phyloP scores from a whole-genome alignment of 768 basidiomycete species.

The Auricularia heimuer region DNA sequence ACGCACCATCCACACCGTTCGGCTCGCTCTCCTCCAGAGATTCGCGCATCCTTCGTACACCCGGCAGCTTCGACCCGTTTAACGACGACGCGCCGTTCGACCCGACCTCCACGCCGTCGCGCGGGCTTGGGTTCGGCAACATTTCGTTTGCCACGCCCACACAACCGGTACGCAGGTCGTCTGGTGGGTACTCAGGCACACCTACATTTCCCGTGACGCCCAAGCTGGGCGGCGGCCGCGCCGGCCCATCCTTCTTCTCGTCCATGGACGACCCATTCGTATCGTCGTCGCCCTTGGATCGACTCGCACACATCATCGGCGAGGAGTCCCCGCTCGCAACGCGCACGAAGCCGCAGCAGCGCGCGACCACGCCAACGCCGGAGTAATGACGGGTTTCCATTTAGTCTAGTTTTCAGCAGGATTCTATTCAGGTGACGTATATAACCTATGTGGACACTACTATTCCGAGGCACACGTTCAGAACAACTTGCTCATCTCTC shows the following conservation, averaged over 20 bases:
- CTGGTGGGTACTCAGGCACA: not conserved
- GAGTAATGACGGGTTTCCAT: not conserved
- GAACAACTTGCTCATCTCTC: too few species aligned
- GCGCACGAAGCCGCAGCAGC: not conserved
- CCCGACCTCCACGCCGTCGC: constrained; percentile 78
- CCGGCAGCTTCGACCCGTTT: not conserved
- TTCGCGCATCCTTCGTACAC: not conserved
- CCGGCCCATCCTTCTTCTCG: not conserved
- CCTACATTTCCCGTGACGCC: not conserved
- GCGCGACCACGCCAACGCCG: not conserved
- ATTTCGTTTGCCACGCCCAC: constrained; percentile 4
- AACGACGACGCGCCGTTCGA: constrained; percentile 36
- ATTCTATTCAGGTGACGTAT: not conserved
- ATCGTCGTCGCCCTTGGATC: not conserved
- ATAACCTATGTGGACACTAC: too few species aligned
- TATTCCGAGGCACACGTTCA: too few species aligned
- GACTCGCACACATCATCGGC: not conserved
- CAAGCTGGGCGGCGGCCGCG: not conserved
- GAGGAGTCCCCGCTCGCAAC: not conserved
- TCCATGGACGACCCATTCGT: not conserved
- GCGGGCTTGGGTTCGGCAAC: constrained; percentile 48
- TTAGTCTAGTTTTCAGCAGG: not conserved
- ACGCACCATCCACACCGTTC: not conserved
- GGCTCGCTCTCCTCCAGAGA: not conserved
- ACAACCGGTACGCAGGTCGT: not conserved